Percentiles rank a stretch among this genome's conserved stretches.
These are phyloP conservation scores for Russula foetens DNA, from an alignment of 768 basidiomycete species.

Conservation along the genomic window DNA sequence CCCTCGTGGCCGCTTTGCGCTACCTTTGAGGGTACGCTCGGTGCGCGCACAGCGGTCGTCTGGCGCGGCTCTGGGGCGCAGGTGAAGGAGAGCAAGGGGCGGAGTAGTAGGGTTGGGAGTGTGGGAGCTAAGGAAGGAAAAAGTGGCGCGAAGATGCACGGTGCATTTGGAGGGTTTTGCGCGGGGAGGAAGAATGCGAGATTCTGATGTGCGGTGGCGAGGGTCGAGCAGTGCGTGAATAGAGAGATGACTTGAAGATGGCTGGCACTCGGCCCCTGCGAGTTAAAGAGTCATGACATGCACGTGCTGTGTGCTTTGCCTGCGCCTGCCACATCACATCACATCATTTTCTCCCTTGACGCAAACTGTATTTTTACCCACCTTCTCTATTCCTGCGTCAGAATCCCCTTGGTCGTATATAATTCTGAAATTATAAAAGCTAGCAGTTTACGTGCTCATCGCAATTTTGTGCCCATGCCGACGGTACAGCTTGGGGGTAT, in stretches of 20 bases:
- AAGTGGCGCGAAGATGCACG: slow-evolving; percentile 12
- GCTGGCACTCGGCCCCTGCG: too few species aligned
- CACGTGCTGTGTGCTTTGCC: too few species aligned
- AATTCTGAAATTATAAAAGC: too few species aligned
- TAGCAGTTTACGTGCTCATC: too few species aligned
- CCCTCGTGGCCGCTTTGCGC: neutral
- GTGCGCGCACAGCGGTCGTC: neutral
- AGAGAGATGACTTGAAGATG: neutral
- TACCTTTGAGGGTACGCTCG: neutral
- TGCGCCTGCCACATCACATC: too few species aligned
- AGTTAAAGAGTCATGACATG: too few species aligned
- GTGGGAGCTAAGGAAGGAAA: neutral
- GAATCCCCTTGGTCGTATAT: too few species aligned
- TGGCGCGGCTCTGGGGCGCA: neutral
- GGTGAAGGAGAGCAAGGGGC: neutral
- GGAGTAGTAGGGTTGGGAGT: neutral
- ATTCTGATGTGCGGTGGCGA: neutral
- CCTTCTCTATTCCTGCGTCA: too few species aligned
- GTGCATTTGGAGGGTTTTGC: slow-evolving; percentile 13
- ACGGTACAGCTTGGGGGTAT: too few species aligned
- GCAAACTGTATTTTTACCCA: too few species aligned
- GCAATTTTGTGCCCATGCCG: too few species aligned
- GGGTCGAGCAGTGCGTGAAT: neutral
- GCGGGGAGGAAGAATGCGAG: slow-evolving; percentile 14
- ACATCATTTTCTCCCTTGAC: too few species aligned